Percentiles rank a stretch among this genome's conserved stretches.
phyloP scores from a whole-genome alignment of 1,139 yeast genomes.

The Candida sojae region DNA sequence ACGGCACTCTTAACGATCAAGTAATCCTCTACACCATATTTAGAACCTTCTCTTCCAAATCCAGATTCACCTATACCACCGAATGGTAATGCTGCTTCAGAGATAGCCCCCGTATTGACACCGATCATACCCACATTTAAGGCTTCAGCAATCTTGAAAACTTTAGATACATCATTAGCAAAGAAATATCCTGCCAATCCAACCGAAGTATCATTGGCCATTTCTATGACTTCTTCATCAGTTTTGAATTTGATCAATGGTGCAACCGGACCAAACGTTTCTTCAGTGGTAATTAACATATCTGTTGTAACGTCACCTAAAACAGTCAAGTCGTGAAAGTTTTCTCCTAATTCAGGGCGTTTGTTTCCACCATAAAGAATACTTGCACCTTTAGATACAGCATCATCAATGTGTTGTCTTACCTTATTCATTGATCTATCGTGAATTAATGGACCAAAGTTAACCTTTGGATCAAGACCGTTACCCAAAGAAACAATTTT shows the following conservation, averaged over 20 bases:
- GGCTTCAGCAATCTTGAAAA: slow-evolving; percentile 51
- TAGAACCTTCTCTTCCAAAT: slow-evolving; percentile 51
- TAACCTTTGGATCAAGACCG: slow-evolving; percentile 63
- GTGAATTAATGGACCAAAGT: slow-evolving; percentile 86
- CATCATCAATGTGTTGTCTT: slow-evolving; percentile 71
- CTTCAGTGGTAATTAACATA: slow-evolving; percentile 69
- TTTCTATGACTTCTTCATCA: slow-evolving; percentile 66
- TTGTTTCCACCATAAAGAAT: slow-evolving; percentile 66
- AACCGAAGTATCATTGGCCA: slow-evolving; percentile 64
- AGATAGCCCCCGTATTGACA: slow-evolving; percentile 45
- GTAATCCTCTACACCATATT: slow-evolving; percentile 46
- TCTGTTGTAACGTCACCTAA: slow-evolving; percentile 62
- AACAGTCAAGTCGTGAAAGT: slow-evolving; percentile 78
- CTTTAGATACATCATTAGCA: slow-evolving; percentile 48
- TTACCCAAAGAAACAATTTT: slow-evolving; percentile 63
- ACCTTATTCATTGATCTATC: slow-evolving; percentile 68
- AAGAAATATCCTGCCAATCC: slow-evolving; percentile 51
- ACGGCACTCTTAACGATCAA: slow-evolving; percentile 32
- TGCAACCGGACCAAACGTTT: slow-evolving; percentile 90
- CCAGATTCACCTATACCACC: slow-evolving; percentile 50
- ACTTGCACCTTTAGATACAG: slow-evolving; percentile 69
- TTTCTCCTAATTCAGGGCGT: slow-evolving; percentile 66
- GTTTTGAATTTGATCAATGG: slow-evolving; percentile 67
- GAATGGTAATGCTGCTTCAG: slow-evolving; percentile 49
- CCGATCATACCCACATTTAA: slow-evolving; percentile 51